Conservation (phyloP, 2,329 filamentous ascomycete species). For the Aspergillus udagawae region DNA sequence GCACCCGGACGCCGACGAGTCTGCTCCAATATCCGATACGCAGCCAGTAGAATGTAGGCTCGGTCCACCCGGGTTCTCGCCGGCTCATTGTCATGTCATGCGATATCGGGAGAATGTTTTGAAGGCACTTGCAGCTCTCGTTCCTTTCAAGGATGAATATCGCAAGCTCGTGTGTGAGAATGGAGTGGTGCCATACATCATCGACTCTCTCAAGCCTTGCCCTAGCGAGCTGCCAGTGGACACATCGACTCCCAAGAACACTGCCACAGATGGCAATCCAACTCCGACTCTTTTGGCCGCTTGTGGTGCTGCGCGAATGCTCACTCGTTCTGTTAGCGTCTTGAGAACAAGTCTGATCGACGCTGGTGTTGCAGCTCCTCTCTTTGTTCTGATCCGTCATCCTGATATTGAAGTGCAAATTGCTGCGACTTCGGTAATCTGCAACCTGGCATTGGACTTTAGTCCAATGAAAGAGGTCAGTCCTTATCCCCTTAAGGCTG, state of each 20-base stretch:
- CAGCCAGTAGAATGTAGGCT: constrained; percentile 45
- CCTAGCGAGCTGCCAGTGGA: constrained; percentile 26
- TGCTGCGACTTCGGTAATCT: constrained; percentile 77
- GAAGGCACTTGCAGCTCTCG: constrained; percentile 75
- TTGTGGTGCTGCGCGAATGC: constrained; percentile 73
- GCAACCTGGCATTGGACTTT: constrained; percentile 81
- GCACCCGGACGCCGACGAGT: constrained; percentile 40
- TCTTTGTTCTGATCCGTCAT: constrained; percentile 72
- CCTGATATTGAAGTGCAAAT: constrained; percentile 74
- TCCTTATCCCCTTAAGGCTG: constrained; percentile 12
- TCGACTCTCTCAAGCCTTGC: constrained; percentile 71
- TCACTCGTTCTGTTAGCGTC: constrained; percentile 80
- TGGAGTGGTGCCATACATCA: constrained; percentile 75
- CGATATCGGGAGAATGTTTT: constrained; percentile 72
- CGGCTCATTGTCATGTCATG: constrained; percentile 64
- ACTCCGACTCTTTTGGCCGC: constrained; percentile 75
- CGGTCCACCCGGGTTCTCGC: constrained; percentile 59
- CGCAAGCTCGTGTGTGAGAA: constrained; percentile 77
- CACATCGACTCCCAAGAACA: constrained; percentile 27
- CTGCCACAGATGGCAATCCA: constrained; percentile 68
- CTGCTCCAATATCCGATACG: constrained; percentile 16
- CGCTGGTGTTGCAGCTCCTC: constrained; percentile 70
- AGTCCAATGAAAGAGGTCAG: constrained; percentile 86
- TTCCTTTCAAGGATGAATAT: constrained; percentile 76
- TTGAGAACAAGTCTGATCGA: constrained; percentile 85